Evolutionary conservation across 768 basidiomycete genomes (phyloP), one percentile per base, ranked within the genome.

Genomic region (Hygrophoropsis aurantiaca): DNA sequence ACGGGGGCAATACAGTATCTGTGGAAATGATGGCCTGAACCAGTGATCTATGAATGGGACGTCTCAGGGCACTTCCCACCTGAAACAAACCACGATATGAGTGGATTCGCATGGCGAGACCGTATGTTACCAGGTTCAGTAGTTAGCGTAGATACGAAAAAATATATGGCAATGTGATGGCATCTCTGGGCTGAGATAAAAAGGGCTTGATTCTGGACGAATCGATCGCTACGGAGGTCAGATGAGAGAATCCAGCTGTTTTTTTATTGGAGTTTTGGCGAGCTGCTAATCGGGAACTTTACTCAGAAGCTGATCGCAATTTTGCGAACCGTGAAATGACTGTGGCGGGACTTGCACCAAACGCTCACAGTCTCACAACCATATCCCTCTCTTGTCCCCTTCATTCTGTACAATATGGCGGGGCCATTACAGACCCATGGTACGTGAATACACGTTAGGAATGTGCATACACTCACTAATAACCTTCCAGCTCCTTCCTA

Each of bases 401-500:
- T 58, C 55, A 43, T 38, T 21, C 36, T 25, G 47, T 42, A 40
- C 58, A 66, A 68, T 56, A 81, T 84, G 80, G 59, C 73, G 56
- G 70, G 63, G 56, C 53, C 71, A 59, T 54, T 65, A 48, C 69
- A 73, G 49, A 64, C 58, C 49, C 63, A 66, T 55, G 70, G 77
- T 75, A 62, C 70, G 72, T n/a, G n/a, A n/a, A n/a, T n/a, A n/a
- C n/a, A n/a, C n/a, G n/a, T n/a, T n/a, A n/a, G n/a, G n/a, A n/a
- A n/a, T 36, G 19, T 16, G 35, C 21, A 40, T n/a, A 13, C 42
- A 44, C 25, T n/a, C 38, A 18, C 52, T 36, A n/a, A 20, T 56
- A n/a, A n/a, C n/a, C n/a, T n/a, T 30, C 13, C 27, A 78, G 80
- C 81, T 44, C 87, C 90, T 2, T 75, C 72, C 43, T 97, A 91